Evolutionary conservation across 73 alveolate species (phyloP).

Genomic region (Uronychia binucleata): DNA sequence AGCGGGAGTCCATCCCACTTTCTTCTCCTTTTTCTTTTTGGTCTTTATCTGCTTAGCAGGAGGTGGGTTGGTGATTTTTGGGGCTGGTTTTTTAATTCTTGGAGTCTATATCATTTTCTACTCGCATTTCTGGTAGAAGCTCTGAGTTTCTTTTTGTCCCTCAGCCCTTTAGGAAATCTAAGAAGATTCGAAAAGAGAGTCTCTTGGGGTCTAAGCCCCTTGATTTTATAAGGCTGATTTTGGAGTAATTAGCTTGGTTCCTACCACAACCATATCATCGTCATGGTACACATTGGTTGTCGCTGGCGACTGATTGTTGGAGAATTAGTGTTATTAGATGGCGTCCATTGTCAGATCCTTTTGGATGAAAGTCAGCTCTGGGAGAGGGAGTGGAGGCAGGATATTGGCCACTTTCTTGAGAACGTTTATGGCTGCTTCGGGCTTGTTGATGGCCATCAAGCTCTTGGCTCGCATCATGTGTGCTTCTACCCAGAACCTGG

Average conservation of each 20-base stretch:
- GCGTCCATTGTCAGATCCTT: background rate
- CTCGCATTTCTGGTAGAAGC: background rate
- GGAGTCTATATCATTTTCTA: too few relatives aligned
- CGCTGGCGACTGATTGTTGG: background rate
- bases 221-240: background rate
- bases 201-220: background rate
- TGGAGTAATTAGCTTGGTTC: background rate
- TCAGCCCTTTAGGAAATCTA: too few relatives aligned
- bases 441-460: background rate
- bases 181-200: too few relatives aligned
- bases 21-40: background rate
- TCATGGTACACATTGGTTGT: background rate
- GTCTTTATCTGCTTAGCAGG: too few relatives aligned
- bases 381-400: conserved; percentile 46
- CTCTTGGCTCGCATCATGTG: conserved; percentile 15
- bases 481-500: conserved; percentile 33
- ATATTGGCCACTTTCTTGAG: conserved; percentile 16
- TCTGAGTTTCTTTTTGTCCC: background rate
- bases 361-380: conserved; percentile 9
- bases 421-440: conserved; percentile 7
- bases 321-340: background rate
- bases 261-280: background rate
- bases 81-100: too few relatives aligned
- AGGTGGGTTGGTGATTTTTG: too few relatives aligned
- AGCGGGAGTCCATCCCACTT: background rate